These are phyloP conservation scores for Gorgonomyces haynaldii DNA, from an alignment of 192 early-diverging fungal genomes.

Conservation along the genomic window DNA sequence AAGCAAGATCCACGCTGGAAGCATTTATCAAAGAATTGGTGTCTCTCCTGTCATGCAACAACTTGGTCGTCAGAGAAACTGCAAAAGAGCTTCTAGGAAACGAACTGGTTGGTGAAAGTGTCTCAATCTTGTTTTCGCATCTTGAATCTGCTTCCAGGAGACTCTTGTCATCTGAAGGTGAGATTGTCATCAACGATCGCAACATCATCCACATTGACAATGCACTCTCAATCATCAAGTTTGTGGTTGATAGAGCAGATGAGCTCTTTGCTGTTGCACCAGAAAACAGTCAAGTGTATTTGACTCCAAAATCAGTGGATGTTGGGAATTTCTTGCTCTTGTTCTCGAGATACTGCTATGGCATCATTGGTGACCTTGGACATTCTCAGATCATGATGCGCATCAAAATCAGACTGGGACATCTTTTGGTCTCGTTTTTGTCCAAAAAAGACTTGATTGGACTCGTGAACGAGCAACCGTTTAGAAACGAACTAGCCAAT, in stretches of 20 bases:
- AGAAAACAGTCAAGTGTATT: no score
- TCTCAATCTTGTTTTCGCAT: constrained; percentile 3
- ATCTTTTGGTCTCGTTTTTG: no score
- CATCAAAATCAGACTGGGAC: no score
- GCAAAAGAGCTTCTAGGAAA: constrained; percentile 70
- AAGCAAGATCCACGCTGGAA: constrained; percentile 44
- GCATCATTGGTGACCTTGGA: no score
- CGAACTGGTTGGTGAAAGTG: constrained; percentile 43
- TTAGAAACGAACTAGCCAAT: constrained; percentile 62
- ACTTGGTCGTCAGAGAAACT: constrained; percentile 58
- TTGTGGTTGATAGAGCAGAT: constrained; percentile 60
- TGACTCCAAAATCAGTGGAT: no score
- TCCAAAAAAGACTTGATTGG: no score
- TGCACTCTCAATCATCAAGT: constrained; percentile 58
- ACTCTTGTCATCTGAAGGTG: constrained; percentile 51
- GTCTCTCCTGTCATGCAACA: constrained; percentile 60
- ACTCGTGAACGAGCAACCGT: no score
- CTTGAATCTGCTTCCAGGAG: constrained; percentile 41
- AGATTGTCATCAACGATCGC: constrained; percentile 37
- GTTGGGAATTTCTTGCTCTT: no score
- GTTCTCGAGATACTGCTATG: no score
- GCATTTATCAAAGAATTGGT: constrained; percentile 62
- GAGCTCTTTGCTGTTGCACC: constrained; percentile 28
- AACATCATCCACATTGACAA: constrained; percentile 70
- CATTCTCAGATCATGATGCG: no score